phyloP scores from a whole-genome alignment of 495 filamentous ascomycete species.

The Bryoglossum gracile region DNA sequence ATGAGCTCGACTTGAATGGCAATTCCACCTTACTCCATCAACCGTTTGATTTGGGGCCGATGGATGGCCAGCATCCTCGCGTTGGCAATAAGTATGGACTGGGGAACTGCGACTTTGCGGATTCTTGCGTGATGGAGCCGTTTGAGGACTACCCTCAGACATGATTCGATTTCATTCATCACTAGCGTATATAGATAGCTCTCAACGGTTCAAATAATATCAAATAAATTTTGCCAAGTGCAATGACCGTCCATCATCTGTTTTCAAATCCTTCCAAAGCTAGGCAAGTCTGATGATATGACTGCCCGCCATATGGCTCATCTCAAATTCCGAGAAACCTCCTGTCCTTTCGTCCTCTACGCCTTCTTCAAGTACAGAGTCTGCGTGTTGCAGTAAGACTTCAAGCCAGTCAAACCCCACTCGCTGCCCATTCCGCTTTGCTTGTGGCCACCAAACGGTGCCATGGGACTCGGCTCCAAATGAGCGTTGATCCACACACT shows the following conservation, averaged over 20 bases:
- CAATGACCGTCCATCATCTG: too few species aligned
- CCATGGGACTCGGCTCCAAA: conserved; percentile 28
- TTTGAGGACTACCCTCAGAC: conserved; percentile 5
- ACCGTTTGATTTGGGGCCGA: not conserved
- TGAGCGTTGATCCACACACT: conserved; percentile 25
- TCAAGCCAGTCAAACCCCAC: conserved; percentile 40
- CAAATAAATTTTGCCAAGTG: too few species aligned
- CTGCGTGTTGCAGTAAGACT: conserved; percentile 44
- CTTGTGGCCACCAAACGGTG: conserved; percentile 49
- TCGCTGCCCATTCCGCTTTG: conserved; percentile 49
- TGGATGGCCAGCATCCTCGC: not conserved
- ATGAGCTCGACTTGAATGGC: not conserved
- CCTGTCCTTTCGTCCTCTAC: too few species aligned
- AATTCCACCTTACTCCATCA: not conserved
- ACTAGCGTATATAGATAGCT: too few species aligned
- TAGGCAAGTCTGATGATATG: too few species aligned
- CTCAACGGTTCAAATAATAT: too few species aligned
- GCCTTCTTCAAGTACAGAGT: conserved; percentile 9
- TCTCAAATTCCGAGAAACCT: too few species aligned
- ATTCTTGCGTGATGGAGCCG: conserved; percentile 8
- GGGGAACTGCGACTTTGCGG: not conserved
- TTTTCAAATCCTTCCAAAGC: too few species aligned
- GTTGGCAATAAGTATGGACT: not conserved
- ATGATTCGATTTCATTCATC: not conserved
- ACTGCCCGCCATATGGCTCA: too few species aligned